Conservation (phyloP, 768 basidiomycete species). For the Calocybe indica region DNA sequence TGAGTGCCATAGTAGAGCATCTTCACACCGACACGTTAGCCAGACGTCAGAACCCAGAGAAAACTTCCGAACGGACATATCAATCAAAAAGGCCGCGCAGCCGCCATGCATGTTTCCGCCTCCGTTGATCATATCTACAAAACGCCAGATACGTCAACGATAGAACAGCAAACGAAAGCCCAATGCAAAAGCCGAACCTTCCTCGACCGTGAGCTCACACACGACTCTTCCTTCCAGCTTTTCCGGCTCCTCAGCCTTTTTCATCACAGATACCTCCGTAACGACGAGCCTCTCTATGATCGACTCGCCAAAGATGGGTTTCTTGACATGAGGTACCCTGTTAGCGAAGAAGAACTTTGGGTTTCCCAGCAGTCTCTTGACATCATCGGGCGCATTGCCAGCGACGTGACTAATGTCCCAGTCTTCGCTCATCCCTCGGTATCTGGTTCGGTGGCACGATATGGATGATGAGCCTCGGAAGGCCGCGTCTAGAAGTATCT, state of each 20-base stretch:
- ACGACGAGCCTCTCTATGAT: conserved; percentile 18
- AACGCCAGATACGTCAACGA: background rate
- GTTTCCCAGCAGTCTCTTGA: conserved; percentile 18
- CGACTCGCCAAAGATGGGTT: conserved; percentile 11
- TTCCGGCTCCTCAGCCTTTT: conserved; percentile 38
- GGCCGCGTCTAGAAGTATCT: too few relatives aligned
- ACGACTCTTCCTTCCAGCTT: conserved; percentile 41
- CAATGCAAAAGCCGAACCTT: conserved; percentile 30
- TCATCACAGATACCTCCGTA: conserved; percentile 35
- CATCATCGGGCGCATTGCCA: conserved; percentile 23
- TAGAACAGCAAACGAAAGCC: background rate
- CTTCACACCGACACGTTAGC: conserved; percentile 17
- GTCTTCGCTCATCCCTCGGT: too few relatives aligned
- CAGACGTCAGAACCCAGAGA: background rate
- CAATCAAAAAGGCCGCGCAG: conserved; percentile 48
- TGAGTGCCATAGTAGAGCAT: conserved; percentile 45
- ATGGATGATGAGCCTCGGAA: background rate
- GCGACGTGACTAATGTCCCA: conserved; percentile 16
- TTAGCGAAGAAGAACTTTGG: conserved; percentile 10
- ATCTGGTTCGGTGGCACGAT: background rate
- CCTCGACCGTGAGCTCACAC: conserved; percentile 33
- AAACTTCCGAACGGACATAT: conserved; percentile 27
- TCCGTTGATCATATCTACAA: conserved; percentile 54
- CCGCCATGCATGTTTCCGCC: conserved; percentile 46
- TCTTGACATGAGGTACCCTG: conserved; percentile 3